phyloP scores from a whole-genome alignment of 1,284 basidiomycete species.

The Trichosporon sp. region DNA sequence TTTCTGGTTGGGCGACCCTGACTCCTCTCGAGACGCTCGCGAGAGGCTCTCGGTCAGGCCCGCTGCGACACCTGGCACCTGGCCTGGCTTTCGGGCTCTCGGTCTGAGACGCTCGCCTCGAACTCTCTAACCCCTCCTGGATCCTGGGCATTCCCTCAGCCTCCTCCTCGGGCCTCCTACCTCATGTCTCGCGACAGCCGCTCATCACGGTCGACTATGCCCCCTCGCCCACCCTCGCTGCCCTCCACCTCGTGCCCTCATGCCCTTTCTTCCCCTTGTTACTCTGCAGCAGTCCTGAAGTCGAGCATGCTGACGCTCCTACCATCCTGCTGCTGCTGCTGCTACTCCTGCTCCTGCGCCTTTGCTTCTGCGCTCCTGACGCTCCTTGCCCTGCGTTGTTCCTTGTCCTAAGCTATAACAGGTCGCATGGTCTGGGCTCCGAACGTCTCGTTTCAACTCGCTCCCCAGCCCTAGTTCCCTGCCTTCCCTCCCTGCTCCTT shows the following conservation, averaged over 20 bases:
- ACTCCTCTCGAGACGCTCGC: neutral
- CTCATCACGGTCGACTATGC: neutral
- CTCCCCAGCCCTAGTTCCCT: conserved; percentile 6
- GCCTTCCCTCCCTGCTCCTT: conserved; percentile 20
- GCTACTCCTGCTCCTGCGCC: too few species aligned
- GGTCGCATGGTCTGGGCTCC: conserved; percentile 1
- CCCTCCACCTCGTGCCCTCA: neutral
- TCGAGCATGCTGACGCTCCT: too few species aligned
- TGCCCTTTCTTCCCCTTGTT: neutral
- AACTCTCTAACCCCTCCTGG: conserved; percentile 1
- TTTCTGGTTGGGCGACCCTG: neutral
- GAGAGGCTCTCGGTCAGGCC: neutral
- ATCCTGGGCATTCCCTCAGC: neutral
- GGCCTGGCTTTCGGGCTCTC: neutral
- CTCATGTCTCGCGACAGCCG: neutral
- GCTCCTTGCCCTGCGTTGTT: neutral
- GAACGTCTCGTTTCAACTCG: neutral
- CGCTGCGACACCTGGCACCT: neutral
- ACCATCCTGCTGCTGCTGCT: too few species aligned
- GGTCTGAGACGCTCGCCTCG: neutral
- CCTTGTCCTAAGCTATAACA: neutral
- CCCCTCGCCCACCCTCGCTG: neutral
- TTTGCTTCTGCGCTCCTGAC: neutral
- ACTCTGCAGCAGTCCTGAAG: neutral
- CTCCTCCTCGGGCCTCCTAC: neutral